Percentiles rank a stretch among this genome's conserved stretches.
Evolutionary conservation across 2,329 filamentous ascomycete species (phyloP).

Genomic region (Grosmannia clavigera): DNA sequence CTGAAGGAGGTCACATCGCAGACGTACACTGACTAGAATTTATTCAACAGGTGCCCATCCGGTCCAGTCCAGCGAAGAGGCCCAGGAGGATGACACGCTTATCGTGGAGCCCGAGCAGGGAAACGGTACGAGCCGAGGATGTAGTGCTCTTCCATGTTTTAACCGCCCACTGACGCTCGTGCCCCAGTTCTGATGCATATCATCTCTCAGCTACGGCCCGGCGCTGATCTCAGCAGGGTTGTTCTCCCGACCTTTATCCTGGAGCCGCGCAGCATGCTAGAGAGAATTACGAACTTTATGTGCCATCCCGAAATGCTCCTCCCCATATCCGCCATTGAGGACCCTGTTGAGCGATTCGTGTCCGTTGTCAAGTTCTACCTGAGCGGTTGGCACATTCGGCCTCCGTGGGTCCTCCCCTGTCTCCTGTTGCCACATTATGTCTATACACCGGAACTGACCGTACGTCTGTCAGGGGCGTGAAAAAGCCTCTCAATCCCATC

Average conservation of each 20-base stretch:
- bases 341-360: slow-evolving; percentile 80
- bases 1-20: no score
- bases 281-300: slow-evolving; percentile 99
- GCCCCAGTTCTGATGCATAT: slow-evolving; percentile 79
- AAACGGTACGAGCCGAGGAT: slow-evolving; percentile 58
- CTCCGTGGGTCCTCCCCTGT: slow-evolving; percentile 52
- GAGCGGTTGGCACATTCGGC: slow-evolving; percentile 97
- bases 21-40: background rate
- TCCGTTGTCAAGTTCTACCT: slow-evolving; percentile 97
- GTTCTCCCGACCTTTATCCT: slow-evolving; percentile 96
- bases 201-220: slow-evolving; percentile 90
- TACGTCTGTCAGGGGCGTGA: slow-evolving; percentile 63
- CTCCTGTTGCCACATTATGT: background rate
- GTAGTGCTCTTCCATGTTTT: background rate
- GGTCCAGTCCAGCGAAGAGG: slow-evolving; percentile 45
- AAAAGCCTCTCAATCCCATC: slow-evolving; percentile 95
- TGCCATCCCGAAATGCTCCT: slow-evolving; percentile 94
- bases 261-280: slow-evolving; percentile 93
- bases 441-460: background rate
- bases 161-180: background rate
- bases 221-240: slow-evolving; percentile 87
- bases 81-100: slow-evolving; percentile 59
- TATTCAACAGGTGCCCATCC: slow-evolving; percentile 7
- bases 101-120: slow-evolving; percentile 86
- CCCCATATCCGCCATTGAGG: slow-evolving; percentile 74